Percentiles rank a stretch among this genome's conserved stretches.
Evolutionary conservation across 345 rosid genomes (phyloP).

Genomic region (Euphorbia pulcherrima): DNA sequence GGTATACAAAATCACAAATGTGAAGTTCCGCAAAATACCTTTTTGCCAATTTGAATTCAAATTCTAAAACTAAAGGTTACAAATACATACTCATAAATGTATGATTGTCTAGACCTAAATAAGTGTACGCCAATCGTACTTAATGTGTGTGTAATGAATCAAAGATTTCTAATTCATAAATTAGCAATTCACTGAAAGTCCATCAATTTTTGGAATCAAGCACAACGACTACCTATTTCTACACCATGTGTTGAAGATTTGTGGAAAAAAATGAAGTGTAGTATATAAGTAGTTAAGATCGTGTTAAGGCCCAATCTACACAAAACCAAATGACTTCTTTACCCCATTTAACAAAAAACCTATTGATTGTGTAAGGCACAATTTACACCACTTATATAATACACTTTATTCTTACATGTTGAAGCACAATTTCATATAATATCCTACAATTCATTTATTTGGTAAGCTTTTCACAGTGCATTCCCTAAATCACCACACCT

Average conservation of each 20-base stretch:
- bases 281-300: too few species aligned
- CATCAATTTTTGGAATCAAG: background rate
- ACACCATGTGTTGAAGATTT: too few species aligned
- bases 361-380: too few species aligned
- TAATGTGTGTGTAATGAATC: background rate
- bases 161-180: background rate
- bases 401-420: background rate
- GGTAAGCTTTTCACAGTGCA: background rate
- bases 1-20: background rate
- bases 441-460: background rate
- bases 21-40: background rate
- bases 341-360: too few species aligned
- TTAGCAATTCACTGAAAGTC: background rate
- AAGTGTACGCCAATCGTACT: background rate
- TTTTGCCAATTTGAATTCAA: background rate
- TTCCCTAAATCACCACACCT: background rate
- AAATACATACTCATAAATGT: background rate
- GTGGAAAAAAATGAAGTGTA: too few species aligned
- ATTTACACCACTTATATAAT: too few species aligned
- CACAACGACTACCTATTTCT: background rate
- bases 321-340: too few species aligned
- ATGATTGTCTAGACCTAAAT: background rate
- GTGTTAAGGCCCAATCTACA: too few species aligned
- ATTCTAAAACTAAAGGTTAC: background rate
- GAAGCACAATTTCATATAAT: background rate